Conservation (phyloP, 1,284 basidiomycete species). For the Pyrrhoderma lamaoense region DNA sequence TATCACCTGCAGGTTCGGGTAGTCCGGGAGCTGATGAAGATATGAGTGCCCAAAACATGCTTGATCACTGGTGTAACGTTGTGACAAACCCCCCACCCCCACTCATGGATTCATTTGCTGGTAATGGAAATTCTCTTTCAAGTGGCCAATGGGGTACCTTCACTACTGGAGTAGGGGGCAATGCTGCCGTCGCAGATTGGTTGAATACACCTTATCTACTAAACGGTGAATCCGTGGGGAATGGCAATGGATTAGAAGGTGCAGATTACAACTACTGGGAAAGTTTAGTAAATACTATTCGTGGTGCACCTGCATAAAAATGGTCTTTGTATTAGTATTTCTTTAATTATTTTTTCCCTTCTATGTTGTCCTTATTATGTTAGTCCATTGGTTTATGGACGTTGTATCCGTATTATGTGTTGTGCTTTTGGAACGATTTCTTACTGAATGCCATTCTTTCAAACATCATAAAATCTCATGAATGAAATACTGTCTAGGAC, state of each 20-base stretch:
- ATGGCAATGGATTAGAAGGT: conserved; percentile 43
- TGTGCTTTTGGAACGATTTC: background rate
- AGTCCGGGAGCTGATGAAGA: conserved; percentile 71
- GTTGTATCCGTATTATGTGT: background rate
- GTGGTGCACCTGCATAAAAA: conserved; percentile 33
- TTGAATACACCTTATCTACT: conserved; percentile 20
- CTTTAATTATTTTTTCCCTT: background rate
- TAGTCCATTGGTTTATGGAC: background rate
- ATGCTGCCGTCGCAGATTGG: conserved; percentile 10
- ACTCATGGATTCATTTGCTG: conserved; percentile 47
- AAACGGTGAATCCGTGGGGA: conserved; percentile 25
- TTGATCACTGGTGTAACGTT: conserved; percentile 76
- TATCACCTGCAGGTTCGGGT: conserved; percentile 49
- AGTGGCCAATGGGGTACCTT: conserved; percentile 33
- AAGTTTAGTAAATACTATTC: conserved; percentile 67
- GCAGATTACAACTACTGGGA: conserved; percentile 80
- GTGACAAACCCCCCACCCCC: conserved; percentile 59
- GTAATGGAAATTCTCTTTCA: conserved; percentile 23
- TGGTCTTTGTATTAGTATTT: background rate
- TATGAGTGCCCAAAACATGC: conserved; percentile 60
- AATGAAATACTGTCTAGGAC: too few relatives aligned
- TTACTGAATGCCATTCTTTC: background rate
- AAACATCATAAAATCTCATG: background rate
- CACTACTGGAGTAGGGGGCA: conserved; percentile 20
- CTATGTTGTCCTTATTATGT: background rate